Evolutionary conservation across 2,329 filamentous ascomycete species (phyloP).

Genomic region (Fusarium zealandicum): DNA sequence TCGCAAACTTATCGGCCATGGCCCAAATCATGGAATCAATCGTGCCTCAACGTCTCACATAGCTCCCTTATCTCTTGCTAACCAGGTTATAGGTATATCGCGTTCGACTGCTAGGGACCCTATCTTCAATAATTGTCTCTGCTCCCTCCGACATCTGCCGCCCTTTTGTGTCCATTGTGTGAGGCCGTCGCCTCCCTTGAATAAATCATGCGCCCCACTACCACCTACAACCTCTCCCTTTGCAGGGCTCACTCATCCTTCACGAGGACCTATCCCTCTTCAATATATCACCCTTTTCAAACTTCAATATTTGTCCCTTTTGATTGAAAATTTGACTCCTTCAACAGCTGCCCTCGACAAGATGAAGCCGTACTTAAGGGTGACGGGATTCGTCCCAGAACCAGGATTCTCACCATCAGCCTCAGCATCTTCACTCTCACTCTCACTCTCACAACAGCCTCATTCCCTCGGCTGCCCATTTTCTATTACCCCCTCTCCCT

Average conservation of each 20-base stretch:
- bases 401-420: slow-evolving; percentile 26
- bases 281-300: slow-evolving; percentile 21
- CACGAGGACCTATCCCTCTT: slow-evolving; percentile 18
- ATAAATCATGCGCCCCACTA: slow-evolving; percentile 17
- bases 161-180: slow-evolving; percentile 29
- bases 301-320: slow-evolving; percentile 34
- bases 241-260: slow-evolving; percentile 7
- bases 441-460: slow-evolving; percentile 16
- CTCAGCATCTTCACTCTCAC: slow-evolving; percentile 29
- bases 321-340: slow-evolving; percentile 7
- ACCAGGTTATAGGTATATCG: not conserved
- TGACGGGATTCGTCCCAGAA: slow-evolving; percentile 14
- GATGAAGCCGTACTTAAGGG: slow-evolving; percentile 37
- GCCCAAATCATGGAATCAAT: not conserved
- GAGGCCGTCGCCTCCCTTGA: slow-evolving; percentile 18
- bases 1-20: slow-evolving; percentile 12
- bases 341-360: slow-evolving; percentile 24
- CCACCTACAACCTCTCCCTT: slow-evolving; percentile 14
- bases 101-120: not conserved
- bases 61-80: slow-evolving; percentile 4
- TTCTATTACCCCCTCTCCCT: not conserved
- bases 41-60: not conserved
- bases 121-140: slow-evolving; percentile 19
- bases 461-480: slow-evolving; percentile 17
- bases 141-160: too few species aligned